Percentiles rank a stretch among this genome's conserved stretches.
Evolutionary conservation across 805 yeast genomes (phyloP).

Genomic region (Nakazawaea laoshanensis): DNA sequence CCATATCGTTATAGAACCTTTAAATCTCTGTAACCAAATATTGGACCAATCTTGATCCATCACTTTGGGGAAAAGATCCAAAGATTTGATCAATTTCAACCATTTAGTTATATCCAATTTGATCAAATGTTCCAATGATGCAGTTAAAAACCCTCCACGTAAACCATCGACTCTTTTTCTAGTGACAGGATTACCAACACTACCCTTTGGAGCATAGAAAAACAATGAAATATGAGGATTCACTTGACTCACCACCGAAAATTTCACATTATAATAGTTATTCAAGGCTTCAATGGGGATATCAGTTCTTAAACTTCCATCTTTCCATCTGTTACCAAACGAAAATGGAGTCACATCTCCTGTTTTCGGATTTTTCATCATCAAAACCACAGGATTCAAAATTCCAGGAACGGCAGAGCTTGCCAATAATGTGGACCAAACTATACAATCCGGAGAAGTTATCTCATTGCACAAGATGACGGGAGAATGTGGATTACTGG

Average conservation of each 20-base stretch:
- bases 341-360: conserved; percentile 50
- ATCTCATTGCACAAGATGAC: conserved; percentile 69
- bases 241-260: conserved; percentile 72
- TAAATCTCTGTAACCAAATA: conserved; percentile 64
- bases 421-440: conserved; percentile 74
- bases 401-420: conserved; percentile 82
- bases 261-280: conserved; percentile 68
- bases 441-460: conserved; percentile 72
- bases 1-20: conserved; percentile 72
- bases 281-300: conserved; percentile 69
- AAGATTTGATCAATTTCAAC: conserved; percentile 55
- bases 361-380: conserved; percentile 48
- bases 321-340: conserved; percentile 70
- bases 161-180: conserved; percentile 43
- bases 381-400: conserved; percentile 67
- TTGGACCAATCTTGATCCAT: conserved; percentile 77
- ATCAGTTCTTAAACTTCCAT: conserved; percentile 73
- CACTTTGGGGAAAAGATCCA: conserved; percentile 60
- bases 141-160: conserved; percentile 70
- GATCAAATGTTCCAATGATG: conserved; percentile 63
- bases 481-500: conserved; percentile 77
- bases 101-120: conserved; percentile 73
- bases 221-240: conserved; percentile 75
- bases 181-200: conserved; percentile 72
- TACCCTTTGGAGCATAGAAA: conserved; percentile 71